Conservation (phyloP, 805 yeast genomes). For the Cyberlindnera sargentensis region DNA sequence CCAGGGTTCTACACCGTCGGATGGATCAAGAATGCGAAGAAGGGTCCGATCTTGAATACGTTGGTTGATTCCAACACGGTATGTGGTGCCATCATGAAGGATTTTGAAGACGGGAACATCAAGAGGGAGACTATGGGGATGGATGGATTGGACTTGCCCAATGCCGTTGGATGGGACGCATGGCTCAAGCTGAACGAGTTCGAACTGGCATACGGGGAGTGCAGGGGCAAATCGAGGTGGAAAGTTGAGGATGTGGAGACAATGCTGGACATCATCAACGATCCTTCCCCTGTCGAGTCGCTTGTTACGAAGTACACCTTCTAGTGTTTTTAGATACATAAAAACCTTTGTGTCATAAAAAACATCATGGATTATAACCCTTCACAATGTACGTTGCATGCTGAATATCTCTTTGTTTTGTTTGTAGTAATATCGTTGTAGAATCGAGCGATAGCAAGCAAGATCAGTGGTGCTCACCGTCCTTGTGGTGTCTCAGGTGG, state of each 20-base stretch:
- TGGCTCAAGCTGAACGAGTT: slow-evolving; percentile 53
- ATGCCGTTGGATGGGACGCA: slow-evolving; percentile 51
- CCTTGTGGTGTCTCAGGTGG: slow-evolving; percentile 66
- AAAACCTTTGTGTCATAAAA: neutral
- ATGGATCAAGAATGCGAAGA: slow-evolving; percentile 84
- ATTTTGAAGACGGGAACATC: slow-evolving; percentile 30
- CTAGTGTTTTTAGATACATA: neutral
- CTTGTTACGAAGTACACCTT: no score
- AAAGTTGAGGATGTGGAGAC: slow-evolving; percentile 44
- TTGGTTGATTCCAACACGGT: slow-evolving; percentile 78
- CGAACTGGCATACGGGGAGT: slow-evolving; percentile 45
- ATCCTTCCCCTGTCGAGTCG: neutral
- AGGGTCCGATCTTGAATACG: slow-evolving; percentile 87
- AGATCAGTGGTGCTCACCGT: slow-evolving; percentile 19
- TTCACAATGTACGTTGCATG: no score
- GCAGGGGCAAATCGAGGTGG: slow-evolving; percentile 45
- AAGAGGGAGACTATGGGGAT: slow-evolving; percentile 1
- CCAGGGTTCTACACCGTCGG: slow-evolving; percentile 74
- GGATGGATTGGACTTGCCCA: slow-evolving; percentile 25
- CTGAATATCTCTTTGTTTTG: no score
- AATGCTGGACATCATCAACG: slow-evolving; percentile 37
- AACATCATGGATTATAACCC: neutral
- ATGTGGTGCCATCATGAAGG: slow-evolving; percentile 57
- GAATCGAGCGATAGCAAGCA: no score
- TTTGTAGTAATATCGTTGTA: neutral